phyloP scores from a whole-genome alignment of 192 early-diverging fungal genomes.

The Radiomyces spectabilis region DNA sequence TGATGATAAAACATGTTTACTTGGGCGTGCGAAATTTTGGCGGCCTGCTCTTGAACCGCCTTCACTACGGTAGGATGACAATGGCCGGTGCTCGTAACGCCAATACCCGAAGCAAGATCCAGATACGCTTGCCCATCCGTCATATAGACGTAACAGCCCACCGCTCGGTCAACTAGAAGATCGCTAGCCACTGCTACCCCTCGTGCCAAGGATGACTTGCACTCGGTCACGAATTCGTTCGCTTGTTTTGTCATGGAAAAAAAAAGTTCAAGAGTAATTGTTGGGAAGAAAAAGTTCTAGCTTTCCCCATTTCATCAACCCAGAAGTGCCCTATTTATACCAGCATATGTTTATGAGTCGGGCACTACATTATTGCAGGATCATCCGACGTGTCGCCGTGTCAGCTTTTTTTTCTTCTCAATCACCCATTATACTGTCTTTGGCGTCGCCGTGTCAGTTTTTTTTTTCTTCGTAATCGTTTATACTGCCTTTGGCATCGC shows the following conservation, averaged over 20 bases:
- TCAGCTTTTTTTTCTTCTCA: neutral
- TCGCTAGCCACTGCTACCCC: conserved; percentile 17
- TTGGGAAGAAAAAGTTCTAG: no score
- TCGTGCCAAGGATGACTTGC: conserved; percentile 10
- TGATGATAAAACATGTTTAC: conserved; percentile 28
- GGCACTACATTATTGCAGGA: no score
- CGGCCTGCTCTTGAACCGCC: conserved; percentile 31
- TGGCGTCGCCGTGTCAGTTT: neutral
- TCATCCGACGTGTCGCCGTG: neutral
- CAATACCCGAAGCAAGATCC: conserved; percentile 29
- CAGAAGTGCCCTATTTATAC: no score
- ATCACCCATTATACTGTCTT: neutral
- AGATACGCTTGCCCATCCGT: conserved; percentile 26
- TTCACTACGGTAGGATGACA: conserved; percentile 36
- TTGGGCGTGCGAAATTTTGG: conserved; percentile 26
- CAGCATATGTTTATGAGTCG: no score
- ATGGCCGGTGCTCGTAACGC: conserved; percentile 31
- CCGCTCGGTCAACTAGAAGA: conserved; percentile 18
- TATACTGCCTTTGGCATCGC: neutral
- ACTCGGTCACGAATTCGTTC: neutral
- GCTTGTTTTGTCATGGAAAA: no score
- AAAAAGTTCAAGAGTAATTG: no score
- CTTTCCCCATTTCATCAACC: no score
- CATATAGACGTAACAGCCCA: conserved; percentile 19
- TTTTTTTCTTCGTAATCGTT: neutral